Evolutionary conservation across 108 stramenopile genomes (phyloP), one percentile per base, ranked within the genome.

Genomic region (Schizochytrium sp.): DNA sequence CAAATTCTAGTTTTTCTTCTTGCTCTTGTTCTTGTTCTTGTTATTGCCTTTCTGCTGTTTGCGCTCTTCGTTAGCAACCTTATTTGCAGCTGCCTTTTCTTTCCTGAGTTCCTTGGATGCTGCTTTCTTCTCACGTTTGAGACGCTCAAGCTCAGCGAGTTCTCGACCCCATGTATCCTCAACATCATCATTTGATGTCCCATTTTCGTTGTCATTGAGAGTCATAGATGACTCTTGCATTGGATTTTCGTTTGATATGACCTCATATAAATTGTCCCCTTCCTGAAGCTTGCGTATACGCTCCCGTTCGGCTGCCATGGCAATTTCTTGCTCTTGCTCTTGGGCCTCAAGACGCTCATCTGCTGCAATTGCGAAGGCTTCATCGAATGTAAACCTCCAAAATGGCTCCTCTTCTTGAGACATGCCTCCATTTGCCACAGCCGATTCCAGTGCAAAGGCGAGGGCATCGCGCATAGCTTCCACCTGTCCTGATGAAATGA

Each of bases 91-190:
- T 0, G 76, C 47, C 53, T 49, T 55, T 0, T 56, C 53, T 38
- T 49, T n/a, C 7, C 53, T 17, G 28, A n/a, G 17, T 8, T 40
- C 5, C 28, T 83, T 83, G 17, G 76, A 47, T 8, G 50, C 50
- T 53, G 49, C 50, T 8, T 2, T 56, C 47, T 83, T 83, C 50
- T 49, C 76, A 5, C 53, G 47, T 53, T 83, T 83, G 50, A 55
- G 15, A 0, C 10, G 50, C 45, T 83, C 76, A 0, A n/a, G 76
- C 47, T 49, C 76, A 5, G 76, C 76, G n/a, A 83, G 76, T 53
- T 83, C 76, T n/a, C 53, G 47, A 55, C 50, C 76, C 76, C 76
- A 83, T 40, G 49, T 53, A 10, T 83, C 76, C 50, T 83, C 76
- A 17, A 28, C 72, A 15, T 44, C 72, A 72, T n/a, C 72, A 72